Evolutionary conservation across 306 rosid genomes (phyloP), one percentile per base, ranked within the genome.

Genomic region (Purshia tridentata): DNA sequence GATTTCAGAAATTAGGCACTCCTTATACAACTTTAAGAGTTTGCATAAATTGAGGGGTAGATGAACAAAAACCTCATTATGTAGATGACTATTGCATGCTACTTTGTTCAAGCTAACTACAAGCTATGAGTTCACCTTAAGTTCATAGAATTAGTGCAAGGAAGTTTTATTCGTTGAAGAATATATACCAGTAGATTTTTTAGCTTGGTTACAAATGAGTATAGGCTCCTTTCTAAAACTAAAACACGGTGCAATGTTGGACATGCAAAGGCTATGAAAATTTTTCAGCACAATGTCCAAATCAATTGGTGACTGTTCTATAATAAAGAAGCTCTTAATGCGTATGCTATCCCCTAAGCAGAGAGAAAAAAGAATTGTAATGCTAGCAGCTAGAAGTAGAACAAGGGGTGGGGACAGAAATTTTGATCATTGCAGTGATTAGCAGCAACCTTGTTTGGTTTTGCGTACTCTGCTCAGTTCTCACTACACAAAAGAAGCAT

Each of bases 331-430:
- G 9, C 44, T 59, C 16, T 59, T 29, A 59, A 6, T 29, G 44
- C 44, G 5, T 59, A 59, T 6, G 45, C 7, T 42, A 59, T 35
- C 65, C n/a, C 63, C 65, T 2, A 59, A 29, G 9, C 6, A 29
- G 40, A 15, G 72, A 3, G 46, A 8, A 48, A 67, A 29, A 37
- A 1, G 14, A 12, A 67, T 4, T 49, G 46, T 67, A 9, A 16
- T 35, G 48, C 48, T 10, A 16, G 72, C 35, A 58, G 64, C 42
- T 12, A 58, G 64, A 58, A 29, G 64, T 11, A 68, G 58, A 50
- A 8, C 41, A 23, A 16, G 15, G 35, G 53, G 23, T 16, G 19
- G 45, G 58, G 72, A 39, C 18, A 37, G 16, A 29, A n/a, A 10
- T 39, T 51, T 51, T 16, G 8, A 51, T n/a, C 48, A 68, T 8